A percentile compares a stretch with the other conserved stretches of the same genome.
Evolutionary conservation across 129 eudicot species (phyloP).

Genomic region (Chrysanthemum lavandulifolium): DNA sequence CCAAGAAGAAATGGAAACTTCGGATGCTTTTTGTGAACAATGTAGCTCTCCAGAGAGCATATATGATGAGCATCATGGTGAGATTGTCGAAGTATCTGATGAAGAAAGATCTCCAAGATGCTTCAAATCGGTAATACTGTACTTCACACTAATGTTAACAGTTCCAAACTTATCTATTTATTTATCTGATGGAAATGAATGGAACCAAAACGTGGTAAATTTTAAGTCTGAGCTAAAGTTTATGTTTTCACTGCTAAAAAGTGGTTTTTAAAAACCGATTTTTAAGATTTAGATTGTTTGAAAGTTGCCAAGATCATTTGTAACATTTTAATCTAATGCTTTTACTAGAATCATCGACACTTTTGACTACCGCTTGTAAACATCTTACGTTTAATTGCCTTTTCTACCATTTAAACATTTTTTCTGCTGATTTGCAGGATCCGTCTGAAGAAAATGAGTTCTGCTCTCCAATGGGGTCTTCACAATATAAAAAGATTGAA

Average conservation of each 20-base stretch:
- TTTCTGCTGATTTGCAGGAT: slow-evolving; percentile 47
- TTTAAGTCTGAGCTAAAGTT: too few species aligned
- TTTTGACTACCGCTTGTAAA: background rate
- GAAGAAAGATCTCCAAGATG: slow-evolving; percentile 34
- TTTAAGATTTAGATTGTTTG: background rate
- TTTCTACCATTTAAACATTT: background rate
- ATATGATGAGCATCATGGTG: slow-evolving; percentile 21
- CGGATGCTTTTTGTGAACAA: slow-evolving; percentile 33
- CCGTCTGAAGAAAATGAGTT: slow-evolving; percentile 38
- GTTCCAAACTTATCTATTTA: background rate
- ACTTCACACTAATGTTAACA: background rate
- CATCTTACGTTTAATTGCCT: too few species aligned
- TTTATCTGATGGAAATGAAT: too few species aligned
- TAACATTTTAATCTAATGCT: background rate
- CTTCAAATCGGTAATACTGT: slow-evolving; percentile 31
- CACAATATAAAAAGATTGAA: slow-evolving; percentile 35
- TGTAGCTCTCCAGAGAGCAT: slow-evolving; percentile 21
- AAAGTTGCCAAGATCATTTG: background rate
- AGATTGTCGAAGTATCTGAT: slow-evolving; percentile 28
- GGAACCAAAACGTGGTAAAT: too few species aligned
- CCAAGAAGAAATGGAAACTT: slow-evolving; percentile 37
- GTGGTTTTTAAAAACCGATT: background rate
- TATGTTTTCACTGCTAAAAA: background rate
- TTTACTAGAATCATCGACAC: background rate
- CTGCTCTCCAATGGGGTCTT: slow-evolving; percentile 44